Conservation (phyloP, 352 stramenopile genomes). For the Pythium chondricola region DNA sequence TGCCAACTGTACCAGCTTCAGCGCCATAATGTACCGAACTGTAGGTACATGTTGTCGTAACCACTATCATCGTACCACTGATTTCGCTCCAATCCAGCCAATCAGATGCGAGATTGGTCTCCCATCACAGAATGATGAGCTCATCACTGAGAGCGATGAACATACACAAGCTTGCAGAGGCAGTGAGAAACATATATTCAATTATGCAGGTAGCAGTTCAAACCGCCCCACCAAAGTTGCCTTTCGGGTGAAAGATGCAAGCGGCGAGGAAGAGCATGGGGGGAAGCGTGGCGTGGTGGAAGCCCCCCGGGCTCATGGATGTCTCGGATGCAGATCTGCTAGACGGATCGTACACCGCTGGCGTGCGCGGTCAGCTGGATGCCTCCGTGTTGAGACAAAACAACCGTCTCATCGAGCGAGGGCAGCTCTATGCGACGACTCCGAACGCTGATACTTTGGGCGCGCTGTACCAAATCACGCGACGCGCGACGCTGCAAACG, state of each 20-base stretch:
- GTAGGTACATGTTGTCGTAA: background rate
- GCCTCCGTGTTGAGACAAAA: too few relatives aligned
- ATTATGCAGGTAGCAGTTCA: background rate
- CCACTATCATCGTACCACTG: background rate
- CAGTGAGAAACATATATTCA: background rate
- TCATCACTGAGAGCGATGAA: too few relatives aligned
- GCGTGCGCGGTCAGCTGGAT: constrained; percentile 5
- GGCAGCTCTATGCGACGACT: constrained; percentile 32
- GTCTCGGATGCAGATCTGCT: constrained; percentile 29
- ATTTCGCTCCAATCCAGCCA: constrained; percentile 1
- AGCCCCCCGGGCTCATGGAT: constrained; percentile 32
- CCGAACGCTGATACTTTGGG: constrained; percentile 25
- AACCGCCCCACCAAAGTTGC: background rate
- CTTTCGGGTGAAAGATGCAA: constrained; percentile 7
- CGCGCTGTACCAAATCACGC: constrained; percentile 37
- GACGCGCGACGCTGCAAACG: constrained; percentile 29
- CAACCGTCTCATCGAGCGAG: constrained; percentile 27
- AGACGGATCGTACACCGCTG: constrained; percentile 14
- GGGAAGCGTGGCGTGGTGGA: constrained; percentile 26
- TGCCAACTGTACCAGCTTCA: background rate
- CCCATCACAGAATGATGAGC: constrained; percentile 5
- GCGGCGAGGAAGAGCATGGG: constrained; percentile 2
- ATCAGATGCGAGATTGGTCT: constrained; percentile 1
- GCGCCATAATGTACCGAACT: background rate
- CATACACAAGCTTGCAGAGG: too few relatives aligned